phyloP scores from a whole-genome alignment of 805 yeast genomes.

The Starmerella potacharoeniae region DNA sequence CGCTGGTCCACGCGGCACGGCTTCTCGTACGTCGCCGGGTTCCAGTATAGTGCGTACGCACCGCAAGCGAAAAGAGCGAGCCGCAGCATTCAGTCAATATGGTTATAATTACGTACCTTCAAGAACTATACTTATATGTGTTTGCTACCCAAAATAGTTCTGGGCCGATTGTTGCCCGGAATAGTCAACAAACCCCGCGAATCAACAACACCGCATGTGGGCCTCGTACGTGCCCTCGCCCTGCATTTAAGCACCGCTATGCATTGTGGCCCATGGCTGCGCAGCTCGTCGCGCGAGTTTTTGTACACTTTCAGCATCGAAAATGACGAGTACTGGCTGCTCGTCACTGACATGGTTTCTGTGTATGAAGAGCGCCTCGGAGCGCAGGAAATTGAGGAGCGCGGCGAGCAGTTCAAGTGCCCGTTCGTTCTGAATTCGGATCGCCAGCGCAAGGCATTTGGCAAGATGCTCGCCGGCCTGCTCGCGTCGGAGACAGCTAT shows the following conservation, averaged over 20 bases:
- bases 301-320: neutral
- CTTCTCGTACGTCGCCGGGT: neutral
- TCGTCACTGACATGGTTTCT: conserved; percentile 4
- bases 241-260: neutral
- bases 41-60: neutral
- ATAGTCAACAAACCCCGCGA: neutral
- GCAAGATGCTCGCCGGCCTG: neutral
- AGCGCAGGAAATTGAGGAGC: neutral
- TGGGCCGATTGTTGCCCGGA: too few relatives aligned
- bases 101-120: too few relatives aligned
- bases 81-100: too few relatives aligned
- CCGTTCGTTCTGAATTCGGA: conserved; percentile 7
- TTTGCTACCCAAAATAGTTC: too few relatives aligned
- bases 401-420: conserved; percentile 7
- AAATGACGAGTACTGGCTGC: conserved; percentile 1
- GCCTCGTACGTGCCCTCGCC: neutral
- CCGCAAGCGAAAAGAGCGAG: too few relatives aligned
- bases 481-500: neutral
- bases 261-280: conserved; percentile 4
- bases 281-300: neutral
- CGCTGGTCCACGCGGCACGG: conserved; percentile 9
- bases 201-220: neutral
- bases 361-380: conserved; percentile 4
- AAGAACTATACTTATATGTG: too few relatives aligned
- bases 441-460: conserved; percentile 2